Evolutionary conservation across 106 monocot species (phyloP), one percentile per base, ranked within the genome.

Genomic region (Dioscorea alata): DNA sequence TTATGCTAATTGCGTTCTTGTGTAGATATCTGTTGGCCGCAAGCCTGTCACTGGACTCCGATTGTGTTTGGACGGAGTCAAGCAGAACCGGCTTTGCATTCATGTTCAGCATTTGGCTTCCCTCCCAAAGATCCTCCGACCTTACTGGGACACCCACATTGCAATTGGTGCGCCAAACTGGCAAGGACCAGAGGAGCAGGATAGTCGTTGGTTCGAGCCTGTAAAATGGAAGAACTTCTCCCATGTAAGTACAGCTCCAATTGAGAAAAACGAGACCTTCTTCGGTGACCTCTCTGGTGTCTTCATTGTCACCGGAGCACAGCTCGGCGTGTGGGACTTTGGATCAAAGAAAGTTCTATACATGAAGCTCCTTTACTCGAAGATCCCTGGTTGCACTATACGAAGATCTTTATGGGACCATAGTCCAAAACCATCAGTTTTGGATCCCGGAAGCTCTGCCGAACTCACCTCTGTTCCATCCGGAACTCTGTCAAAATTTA

Each of bases 211-310:
- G 93, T 94, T 94, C 63, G 81, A 86, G 50, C 89, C 86, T 0
- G 79, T 94, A 1, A 89, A 86, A 48, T 94, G 89, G 93, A 89
- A 84, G 80, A 94, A 89, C 65, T 89, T 89, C 68, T 86, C 93
- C 59, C 89, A 94, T 69, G 84, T 94, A 58, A 84, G 86, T 33
- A 89, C 93, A 7, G 79, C 86, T 4, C 93, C 86, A 2, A 75
- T 94, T 3, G 89, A 94, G 71, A 34, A 75, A 69, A 63, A 76
- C 17, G 89, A 94, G 34, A 61, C 89, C 19, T 75, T 71, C 33
- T 69, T 89, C 17, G 71, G 77, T 23, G 89, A 89, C 56, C 63
- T 75, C 23, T 84, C 81, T 4, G 84, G 93, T 0, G 84, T 78
- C 12, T 73, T 73, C 24, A 69, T 94, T 22, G 93, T 89, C 61